Conservation (phyloP, 2,329 filamentous ascomycete species). For the Cadophora luteo-olivacea region DNA sequence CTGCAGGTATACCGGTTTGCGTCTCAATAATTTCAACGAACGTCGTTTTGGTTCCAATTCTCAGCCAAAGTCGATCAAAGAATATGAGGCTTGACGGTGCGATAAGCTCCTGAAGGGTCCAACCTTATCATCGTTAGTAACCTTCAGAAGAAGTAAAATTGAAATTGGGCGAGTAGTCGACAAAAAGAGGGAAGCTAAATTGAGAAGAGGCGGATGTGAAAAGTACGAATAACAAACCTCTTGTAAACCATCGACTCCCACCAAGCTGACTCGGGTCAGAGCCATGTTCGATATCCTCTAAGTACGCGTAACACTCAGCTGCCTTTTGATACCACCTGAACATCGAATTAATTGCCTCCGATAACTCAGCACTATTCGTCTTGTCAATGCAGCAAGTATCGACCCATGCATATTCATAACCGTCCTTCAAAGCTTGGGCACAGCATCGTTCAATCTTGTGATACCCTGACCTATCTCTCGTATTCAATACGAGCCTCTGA, state of each 20-base stretch:
- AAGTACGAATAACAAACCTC: too few relatives aligned
- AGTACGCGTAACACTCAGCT: conserved; percentile 29
- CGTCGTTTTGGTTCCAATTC: conserved; percentile 25
- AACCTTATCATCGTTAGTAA: too few relatives aligned
- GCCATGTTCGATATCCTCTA: neutral
- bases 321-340: conserved; percentile 31
- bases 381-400: conserved; percentile 39
- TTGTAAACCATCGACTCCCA: conserved; percentile 13
- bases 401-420: conserved; percentile 15
- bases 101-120: conserved; percentile 21
- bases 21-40: conserved; percentile 13
- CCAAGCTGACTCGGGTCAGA: neutral
- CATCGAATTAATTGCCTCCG: conserved; percentile 19
- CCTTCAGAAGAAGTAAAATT: too few relatives aligned
- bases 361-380: conserved; percentile 33
- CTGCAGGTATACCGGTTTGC: conserved; percentile 24
- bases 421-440: conserved; percentile 5
- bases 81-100: conserved; percentile 25
- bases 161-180: too few relatives aligned
- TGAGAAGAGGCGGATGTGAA: too few relatives aligned
- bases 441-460: conserved; percentile 10
- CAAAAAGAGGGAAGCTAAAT: too few relatives aligned
- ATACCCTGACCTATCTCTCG: conserved; percentile 7
- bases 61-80: conserved; percentile 23
- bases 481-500: conserved; percentile 35